These are phyloP conservation scores for Pyrenula massariospora DNA, from an alignment of 495 filamentous ascomycete species.

Conservation along the genomic window DNA sequence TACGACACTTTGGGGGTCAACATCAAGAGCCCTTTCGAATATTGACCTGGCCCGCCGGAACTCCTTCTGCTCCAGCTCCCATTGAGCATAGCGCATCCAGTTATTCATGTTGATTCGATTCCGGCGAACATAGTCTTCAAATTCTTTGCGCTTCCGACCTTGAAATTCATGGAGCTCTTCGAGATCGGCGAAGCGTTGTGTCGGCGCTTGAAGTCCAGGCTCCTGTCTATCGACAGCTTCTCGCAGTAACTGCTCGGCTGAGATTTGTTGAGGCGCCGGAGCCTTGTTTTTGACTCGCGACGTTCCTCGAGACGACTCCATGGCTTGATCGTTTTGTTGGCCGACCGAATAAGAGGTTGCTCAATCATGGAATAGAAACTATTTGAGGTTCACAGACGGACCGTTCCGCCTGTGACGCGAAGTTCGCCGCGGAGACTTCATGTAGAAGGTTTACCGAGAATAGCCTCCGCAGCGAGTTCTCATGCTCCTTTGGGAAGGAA, in stretches of 20 bases:
- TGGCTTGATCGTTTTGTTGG: too few species aligned
- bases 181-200: constrained; percentile 88
- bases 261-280: constrained; percentile 79
- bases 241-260: constrained; percentile 91
- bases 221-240: constrained; percentile 98
- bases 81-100: constrained; percentile 96
- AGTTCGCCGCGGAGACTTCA: too few species aligned
- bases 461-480: too few species aligned
- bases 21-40: constrained; percentile 92
- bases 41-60: constrained; percentile 90
- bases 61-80: constrained; percentile 98
- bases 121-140: constrained; percentile 93
- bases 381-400: too few species aligned
- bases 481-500: too few species aligned
- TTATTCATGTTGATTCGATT: constrained; percentile 96
- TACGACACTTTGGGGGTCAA: constrained; percentile 72
- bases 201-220: constrained; percentile 73
- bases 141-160: constrained; percentile 88
- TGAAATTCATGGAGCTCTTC: constrained; percentile 98
- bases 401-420: too few species aligned
- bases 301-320: constrained; percentile 90
- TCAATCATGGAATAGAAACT: too few species aligned
- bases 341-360: too few species aligned
- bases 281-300: constrained; percentile 98
- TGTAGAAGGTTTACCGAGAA: too few species aligned